phyloP scores from a whole-genome alignment of 2,329 filamentous ascomycete genomes.

The Epichloe sylvatica region DNA sequence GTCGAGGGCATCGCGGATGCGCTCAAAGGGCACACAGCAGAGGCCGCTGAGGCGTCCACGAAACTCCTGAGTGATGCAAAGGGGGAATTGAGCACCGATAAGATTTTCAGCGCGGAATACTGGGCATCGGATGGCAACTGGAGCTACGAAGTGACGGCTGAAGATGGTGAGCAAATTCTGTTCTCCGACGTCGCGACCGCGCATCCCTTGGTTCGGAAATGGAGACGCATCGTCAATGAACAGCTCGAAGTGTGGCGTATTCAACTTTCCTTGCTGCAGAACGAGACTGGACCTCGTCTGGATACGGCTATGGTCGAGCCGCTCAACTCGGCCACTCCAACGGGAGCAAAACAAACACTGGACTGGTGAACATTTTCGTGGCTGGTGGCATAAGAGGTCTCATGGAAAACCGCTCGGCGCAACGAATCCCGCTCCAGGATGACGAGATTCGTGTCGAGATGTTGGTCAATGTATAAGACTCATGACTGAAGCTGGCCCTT shows the following conservation, averaged over 20 bases:
- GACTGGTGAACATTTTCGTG: conserved; percentile 22
- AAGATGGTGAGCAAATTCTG: conserved; percentile 29
- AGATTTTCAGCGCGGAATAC: conserved; percentile 51
- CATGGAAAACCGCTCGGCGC: too few relatives aligned
- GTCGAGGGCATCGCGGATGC: conserved; percentile 56
- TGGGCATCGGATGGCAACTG: conserved; percentile 59
- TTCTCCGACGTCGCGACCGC: conserved; percentile 50
- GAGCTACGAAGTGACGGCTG: conserved; percentile 41
- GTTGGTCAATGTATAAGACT: not conserved
- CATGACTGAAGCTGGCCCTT: not conserved
- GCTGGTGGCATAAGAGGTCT: not conserved
- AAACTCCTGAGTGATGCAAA: conserved; percentile 35
- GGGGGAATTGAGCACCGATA: conserved; percentile 44
- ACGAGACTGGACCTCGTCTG: conserved; percentile 18
- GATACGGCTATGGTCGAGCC: conserved; percentile 16
- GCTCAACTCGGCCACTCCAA: conserved; percentile 10
- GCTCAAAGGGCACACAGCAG: conserved; percentile 17
- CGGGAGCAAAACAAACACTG: conserved; percentile 18
- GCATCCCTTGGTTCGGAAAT: conserved; percentile 54
- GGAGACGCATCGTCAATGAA: conserved; percentile 30
- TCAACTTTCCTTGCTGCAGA: conserved; percentile 18
- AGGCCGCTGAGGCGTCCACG: conserved; percentile 11
- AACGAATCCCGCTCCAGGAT: too few relatives aligned
- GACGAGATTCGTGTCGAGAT: not conserved
- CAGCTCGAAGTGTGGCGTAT: conserved; percentile 22